A percentile compares a stretch with the other conserved stretches of the same genome.
phyloP scores from a whole-genome alignment of 1,139 yeast species.

The Eremothecium gossypii region DNA sequence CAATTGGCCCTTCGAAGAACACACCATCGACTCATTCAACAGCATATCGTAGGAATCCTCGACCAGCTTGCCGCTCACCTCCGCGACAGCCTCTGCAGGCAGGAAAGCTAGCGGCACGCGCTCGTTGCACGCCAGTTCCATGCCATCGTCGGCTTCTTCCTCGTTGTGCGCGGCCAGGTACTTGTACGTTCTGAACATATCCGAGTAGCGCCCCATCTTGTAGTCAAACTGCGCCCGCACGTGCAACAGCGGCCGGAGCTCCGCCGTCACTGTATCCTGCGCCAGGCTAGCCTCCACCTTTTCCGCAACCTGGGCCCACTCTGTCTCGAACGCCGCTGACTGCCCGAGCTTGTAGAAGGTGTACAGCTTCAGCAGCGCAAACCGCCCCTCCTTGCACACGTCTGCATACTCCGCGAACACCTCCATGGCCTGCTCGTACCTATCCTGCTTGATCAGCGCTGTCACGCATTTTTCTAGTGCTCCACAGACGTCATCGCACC shows the following conservation, averaged over 20 bases:
- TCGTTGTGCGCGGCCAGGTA: constrained; percentile 33
- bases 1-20: constrained; percentile 31
- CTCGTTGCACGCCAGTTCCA: constrained; percentile 45
- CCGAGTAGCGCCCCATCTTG: constrained; percentile 49
- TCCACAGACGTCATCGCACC: constrained; percentile 36
- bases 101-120: constrained; percentile 21
- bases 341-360: constrained; percentile 59
- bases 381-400: constrained; percentile 29
- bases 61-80: constrained; percentile 20
- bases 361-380: constrained; percentile 56
- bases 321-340: constrained; percentile 34
- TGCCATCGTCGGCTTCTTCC: constrained; percentile 28
- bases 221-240: constrained; percentile 77
- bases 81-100: constrained; percentile 10
- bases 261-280: constrained; percentile 3
- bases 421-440: constrained; percentile 48
- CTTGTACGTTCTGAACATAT: constrained; percentile 49
- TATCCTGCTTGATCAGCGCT: constrained; percentile 65
- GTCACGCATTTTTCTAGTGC: constrained; percentile 49
- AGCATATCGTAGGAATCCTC: constrained; percentile 43
- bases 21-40: constrained; percentile 62
- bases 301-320: constrained; percentile 31
- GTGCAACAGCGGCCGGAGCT: constrained; percentile 50
- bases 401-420: constrained; percentile 38
- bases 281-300: constrained; percentile 12